Evolutionary conservation across 23 red algal species (phyloP).

Genomic region (Gracilariopsis chorda): DNA sequence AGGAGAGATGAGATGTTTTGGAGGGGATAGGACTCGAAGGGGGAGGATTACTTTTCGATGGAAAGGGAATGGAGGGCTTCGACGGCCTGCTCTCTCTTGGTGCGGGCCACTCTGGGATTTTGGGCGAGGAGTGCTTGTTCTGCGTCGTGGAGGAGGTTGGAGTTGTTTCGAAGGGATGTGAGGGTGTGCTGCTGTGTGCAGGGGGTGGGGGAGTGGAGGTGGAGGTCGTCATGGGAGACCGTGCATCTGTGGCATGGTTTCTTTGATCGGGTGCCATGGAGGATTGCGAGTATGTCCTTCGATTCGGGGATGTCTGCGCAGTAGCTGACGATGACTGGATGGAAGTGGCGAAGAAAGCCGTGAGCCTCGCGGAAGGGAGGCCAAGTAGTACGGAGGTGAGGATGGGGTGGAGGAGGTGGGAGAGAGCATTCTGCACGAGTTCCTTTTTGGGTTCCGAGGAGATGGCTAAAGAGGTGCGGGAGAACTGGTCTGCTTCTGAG

Average conservation of each 20-base stretch:
- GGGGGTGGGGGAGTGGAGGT: neutral
- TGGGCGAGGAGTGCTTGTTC: neutral
- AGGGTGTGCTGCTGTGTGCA: neutral
- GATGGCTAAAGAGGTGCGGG: neutral
- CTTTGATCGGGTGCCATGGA: neutral
- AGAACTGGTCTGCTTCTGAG: too few relatives aligned
- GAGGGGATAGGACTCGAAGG: neutral
- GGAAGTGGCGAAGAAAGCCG: neutral
- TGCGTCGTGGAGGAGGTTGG: neutral
- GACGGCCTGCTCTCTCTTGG: neutral
- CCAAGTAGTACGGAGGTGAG: neutral
- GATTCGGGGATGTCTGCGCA: neutral
- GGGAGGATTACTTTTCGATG: neutral
- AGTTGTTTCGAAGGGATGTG: neutral
- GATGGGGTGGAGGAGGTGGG: neutral
- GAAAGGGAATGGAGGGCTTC: neutral
- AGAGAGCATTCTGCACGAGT: neutral
- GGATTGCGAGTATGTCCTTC: neutral
- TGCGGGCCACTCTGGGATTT: neutral
- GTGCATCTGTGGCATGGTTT: neutral
- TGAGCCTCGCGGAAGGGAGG: neutral
- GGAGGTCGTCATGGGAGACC: neutral
- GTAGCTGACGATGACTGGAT: neutral
- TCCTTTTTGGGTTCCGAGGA: neutral
- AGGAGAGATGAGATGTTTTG: neutral